Evolutionary conservation across 2,329 filamentous ascomycete genomes (phyloP).

Genomic region (Cadophora gregata): DNA sequence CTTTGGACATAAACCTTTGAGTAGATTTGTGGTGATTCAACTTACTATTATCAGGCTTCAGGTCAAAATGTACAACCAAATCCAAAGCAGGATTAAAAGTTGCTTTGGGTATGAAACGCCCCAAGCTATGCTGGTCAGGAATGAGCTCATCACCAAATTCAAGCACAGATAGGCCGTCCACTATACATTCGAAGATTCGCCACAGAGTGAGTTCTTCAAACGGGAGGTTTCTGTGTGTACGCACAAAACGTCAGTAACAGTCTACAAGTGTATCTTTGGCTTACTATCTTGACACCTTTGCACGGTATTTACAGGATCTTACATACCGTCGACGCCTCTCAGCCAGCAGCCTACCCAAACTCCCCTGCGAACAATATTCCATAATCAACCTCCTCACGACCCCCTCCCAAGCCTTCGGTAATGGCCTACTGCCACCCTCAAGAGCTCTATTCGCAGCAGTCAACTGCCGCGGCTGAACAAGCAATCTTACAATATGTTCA

Average conservation of each 20-base stretch:
- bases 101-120: neutral
- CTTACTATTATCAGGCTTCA: slow-evolving; percentile 24
- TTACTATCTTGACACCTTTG: no score
- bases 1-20: neutral
- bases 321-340: neutral
- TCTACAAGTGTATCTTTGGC: no score
- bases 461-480: neutral
- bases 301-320: neutral
- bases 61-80: slow-evolving; percentile 18
- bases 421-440: neutral
- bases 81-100: neutral
- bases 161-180: slow-evolving; percentile 13
- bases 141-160: slow-evolving; percentile 7
- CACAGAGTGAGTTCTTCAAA: slow-evolving; percentile 21
- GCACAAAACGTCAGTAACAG: neutral
- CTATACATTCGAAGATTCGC: slow-evolving; percentile 22
- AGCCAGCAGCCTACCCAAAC: neutral
- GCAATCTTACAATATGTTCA: neutral
- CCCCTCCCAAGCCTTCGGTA: neutral
- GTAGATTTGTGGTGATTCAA: neutral
- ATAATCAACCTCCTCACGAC: neutral
- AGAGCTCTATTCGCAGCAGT: neutral
- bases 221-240: neutral
- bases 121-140: neutral
- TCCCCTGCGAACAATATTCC: slow-evolving; percentile 10